Evolutionary conservation across 208 protist genomes (phyloP), one percentile per base, ranked within the genome.

Genomic region (Trypanosoma cruzi): DNA sequence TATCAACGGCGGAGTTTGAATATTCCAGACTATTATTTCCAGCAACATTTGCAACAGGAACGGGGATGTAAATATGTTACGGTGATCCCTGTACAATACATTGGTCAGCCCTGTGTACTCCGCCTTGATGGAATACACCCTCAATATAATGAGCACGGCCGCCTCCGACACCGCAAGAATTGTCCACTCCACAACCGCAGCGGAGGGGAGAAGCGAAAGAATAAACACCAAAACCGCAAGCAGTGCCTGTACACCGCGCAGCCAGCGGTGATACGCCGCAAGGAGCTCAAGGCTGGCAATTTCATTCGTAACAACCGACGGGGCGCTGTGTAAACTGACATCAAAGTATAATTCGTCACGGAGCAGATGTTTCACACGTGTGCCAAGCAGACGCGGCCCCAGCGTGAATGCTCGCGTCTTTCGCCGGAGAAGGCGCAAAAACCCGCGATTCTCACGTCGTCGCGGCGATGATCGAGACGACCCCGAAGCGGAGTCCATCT

Each of bases 31-130:
- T 0, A 83, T 36, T 5, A 89, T 64, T 54, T 93, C 84, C 0
- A 61, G 61, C 34, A 81, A 61, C 88, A 93, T 90, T 55, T 89
- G 79, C 1, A 82, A 71, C 42, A 93, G 75, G 70, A 82, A 83
- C 2, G 88, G 88, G 20, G 88, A 93, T 54, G 82, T 91, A 58
- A 88, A 85, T 42, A 93, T 77, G 66, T 84, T 85, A 20, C 59
- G 56, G 32, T 72, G 65, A 13, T 71, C 63, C 34, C 82, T 74
- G 63, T 86, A 93, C 7, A 93, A 68, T 0, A 86, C 62, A 63
- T 90, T 90, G 24, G 82, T 89, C 44, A 85, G 69, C 14, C 84
- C 84, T 3, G 73, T 77, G 52, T 79, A 75, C 78, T 86, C 70
- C 14, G 87, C 87, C 73, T 90, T 88, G 37, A 93, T 75, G 48